Base-by-base conservation (phyloP, 257 asterid genomes). In the Capsicum chinense region DNA sequence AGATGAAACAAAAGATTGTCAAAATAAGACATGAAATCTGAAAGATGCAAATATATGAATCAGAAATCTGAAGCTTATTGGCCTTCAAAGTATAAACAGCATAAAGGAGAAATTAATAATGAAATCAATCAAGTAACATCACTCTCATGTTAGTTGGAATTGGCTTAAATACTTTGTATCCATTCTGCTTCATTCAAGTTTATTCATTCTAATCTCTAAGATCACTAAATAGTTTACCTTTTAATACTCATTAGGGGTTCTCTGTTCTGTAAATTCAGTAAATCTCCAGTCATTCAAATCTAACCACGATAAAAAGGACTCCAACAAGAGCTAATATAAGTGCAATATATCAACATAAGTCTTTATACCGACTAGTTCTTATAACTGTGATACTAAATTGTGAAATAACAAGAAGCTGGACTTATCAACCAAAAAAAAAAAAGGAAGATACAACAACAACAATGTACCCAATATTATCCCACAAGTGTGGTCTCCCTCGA, bases 371-470 rank as follows among this genome's bases (percentile, higher is more conserved):
- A 66, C 48, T 66, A 66, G 73, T 33, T 66, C 3, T 64, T 5
- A 64, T 26, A 64, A 7, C 8, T 54, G 57, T 54, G 12, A 54
- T 11, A 54, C 12, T 10, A 7, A 48, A 59, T 17, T 70, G 56
- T 70, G 35, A 9, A 17, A 42, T 2, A 70, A 42, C 10, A 42
- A 70, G 5, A 42, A 70, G 56, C 35, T 17, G 13, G 79, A 70
- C 56, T 42, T 42, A 4, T 70, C 14, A 42, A 70, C 79, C 79
- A 70, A 70, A 70, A 42, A 62, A n/a, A 70, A 42, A 15, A 70
- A 42, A 15, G 16, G 44, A 8, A 2, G 44, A 39, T 39, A 39
- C 44, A 39, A 39, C 44, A 39, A 39, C 44, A 39, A 39, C 44
- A 39, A 39, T 4, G 44, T 39, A 39, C 0, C 44, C 44, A 39